Evolutionary conservation across 2,329 filamentous ascomycete species (phyloP).

Genomic region (Cladosporium sp.): DNA sequence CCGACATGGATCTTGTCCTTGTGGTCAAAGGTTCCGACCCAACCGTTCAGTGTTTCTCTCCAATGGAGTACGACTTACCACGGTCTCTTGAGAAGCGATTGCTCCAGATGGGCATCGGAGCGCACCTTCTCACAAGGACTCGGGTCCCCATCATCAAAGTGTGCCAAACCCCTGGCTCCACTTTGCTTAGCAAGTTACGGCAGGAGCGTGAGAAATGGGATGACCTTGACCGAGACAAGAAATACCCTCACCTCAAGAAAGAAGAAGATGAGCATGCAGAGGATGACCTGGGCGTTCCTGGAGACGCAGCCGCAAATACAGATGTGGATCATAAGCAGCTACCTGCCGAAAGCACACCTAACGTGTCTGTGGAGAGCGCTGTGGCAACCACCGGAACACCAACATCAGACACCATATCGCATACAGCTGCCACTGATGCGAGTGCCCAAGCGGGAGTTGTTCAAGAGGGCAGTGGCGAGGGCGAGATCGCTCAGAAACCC

Average conservation of each 20-base stretch:
- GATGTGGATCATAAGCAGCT: neutral
- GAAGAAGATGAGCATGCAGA: slow-evolving; percentile 19
- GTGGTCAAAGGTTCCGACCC: slow-evolving; percentile 49
- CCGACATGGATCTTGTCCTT: slow-evolving; percentile 84
- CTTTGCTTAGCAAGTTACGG: slow-evolving; percentile 58
- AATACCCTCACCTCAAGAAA: slow-evolving; percentile 34
- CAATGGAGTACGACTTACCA: slow-evolving; percentile 58
- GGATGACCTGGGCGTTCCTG: neutral
- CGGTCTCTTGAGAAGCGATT: slow-evolving; percentile 71
- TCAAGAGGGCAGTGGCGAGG: neutral
- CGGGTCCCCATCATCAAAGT: slow-evolving; percentile 85
- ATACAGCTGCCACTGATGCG: neutral
- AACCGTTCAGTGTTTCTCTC: slow-evolving; percentile 24
- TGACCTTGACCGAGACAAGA: slow-evolving; percentile 44
- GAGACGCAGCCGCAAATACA: neutral
- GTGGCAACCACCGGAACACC: neutral
- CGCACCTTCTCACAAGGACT: slow-evolving; percentile 71
- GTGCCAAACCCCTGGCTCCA: slow-evolving; percentile 64
- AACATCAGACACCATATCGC: neutral
- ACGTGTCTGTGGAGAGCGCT: neutral
- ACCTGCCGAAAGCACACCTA: neutral
- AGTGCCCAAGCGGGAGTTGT: neutral
- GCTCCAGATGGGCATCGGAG: slow-evolving; percentile 68
- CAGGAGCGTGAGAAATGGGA: slow-evolving; percentile 71
- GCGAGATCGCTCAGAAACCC: neutral